phyloP scores from a whole-genome alignment of 192 early-diverging fungal genomes.

The Backusella liffmaniae region DNA sequence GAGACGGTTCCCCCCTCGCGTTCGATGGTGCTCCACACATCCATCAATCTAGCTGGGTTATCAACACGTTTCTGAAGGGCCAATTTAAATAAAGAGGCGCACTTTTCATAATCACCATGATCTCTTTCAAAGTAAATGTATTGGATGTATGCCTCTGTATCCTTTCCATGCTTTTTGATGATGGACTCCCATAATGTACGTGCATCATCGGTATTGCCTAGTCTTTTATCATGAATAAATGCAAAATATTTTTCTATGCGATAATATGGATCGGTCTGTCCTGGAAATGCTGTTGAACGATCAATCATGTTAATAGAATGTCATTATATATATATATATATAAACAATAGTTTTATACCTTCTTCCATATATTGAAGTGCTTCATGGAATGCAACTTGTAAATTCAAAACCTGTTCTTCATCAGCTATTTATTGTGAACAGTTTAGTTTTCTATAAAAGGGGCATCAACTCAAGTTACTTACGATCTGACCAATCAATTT shows the following conservation, averaged over 20 bases:
- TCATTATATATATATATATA: too few species aligned
- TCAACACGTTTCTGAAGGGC: conserved; percentile 33
- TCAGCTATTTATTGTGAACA: not conserved
- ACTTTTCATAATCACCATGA: conserved; percentile 21
- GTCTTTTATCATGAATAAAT: conserved; percentile 29
- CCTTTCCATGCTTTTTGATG: conserved; percentile 25
- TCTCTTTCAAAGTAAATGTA: conserved; percentile 41
- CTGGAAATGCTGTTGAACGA: conserved; percentile 23
- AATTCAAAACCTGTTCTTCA: conserved; percentile 18
- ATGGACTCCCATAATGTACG: conserved; percentile 38
- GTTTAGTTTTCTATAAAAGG: not conserved
- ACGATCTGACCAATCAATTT: conserved; percentile 35
- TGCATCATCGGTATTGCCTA: conserved; percentile 27
- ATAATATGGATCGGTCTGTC: conserved; percentile 36
- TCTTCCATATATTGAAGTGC: conserved; percentile 20
- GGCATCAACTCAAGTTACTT: not conserved
- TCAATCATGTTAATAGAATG: not conserved
- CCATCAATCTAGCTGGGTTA: conserved; percentile 39
- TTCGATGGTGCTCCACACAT: conserved; percentile 36
- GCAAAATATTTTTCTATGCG: conserved; percentile 44
- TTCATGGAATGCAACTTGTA: conserved; percentile 33
- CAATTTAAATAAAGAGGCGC: conserved; percentile 25
- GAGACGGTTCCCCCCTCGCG: conserved; percentile 32
- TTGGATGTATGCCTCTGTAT: conserved; percentile 37
- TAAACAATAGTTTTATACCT: conserved; percentile 11